A percentile compares a stretch with the other conserved stretches of the same genome.
Conservation (phyloP, 257 asterid genomes). For the Nicotiana paniculata region DNA sequence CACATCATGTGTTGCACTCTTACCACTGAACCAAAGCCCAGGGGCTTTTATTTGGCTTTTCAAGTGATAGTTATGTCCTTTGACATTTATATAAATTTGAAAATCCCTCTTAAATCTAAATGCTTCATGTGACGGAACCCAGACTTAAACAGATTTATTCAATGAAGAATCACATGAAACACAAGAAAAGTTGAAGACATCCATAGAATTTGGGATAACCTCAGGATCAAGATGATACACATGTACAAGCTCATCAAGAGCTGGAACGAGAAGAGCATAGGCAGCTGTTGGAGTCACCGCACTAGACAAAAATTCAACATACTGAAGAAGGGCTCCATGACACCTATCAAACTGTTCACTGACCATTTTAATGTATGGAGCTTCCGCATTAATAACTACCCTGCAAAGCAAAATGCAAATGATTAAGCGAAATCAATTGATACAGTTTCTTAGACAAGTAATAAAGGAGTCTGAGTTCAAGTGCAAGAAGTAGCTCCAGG, state of each 20-base stretch:
- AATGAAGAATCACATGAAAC: constrained; percentile 2
- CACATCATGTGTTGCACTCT: background rate
- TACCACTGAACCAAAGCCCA: background rate
- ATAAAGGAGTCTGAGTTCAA: background rate
- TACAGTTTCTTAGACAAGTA: background rate
- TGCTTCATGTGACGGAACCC: background rate
- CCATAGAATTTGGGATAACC: constrained; percentile 37
- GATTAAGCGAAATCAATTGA: background rate
- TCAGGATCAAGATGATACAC: constrained; percentile 96
- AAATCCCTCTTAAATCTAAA: background rate
- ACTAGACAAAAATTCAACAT: constrained; percentile 90
- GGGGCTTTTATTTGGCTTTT: background rate
- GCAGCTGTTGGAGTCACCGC: constrained; percentile 70
- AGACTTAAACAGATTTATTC: background rate
- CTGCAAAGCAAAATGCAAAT: constrained; percentile 32
- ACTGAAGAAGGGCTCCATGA: constrained; percentile 97
- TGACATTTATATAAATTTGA: background rate
- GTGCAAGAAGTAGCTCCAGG: background rate
- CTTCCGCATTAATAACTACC: constrained; percentile 88
- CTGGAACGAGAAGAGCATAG: constrained; percentile 81
- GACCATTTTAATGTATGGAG: constrained; percentile 88
- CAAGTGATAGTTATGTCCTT: background rate
- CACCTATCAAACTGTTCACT: constrained; percentile 98
- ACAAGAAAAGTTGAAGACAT: constrained; percentile 7
- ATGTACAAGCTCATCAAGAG: constrained; percentile 90